These are phyloP conservation scores for Linum usitatissimum DNA, from an alignment of 345 rosid genomes.

Conservation along the genomic window DNA sequence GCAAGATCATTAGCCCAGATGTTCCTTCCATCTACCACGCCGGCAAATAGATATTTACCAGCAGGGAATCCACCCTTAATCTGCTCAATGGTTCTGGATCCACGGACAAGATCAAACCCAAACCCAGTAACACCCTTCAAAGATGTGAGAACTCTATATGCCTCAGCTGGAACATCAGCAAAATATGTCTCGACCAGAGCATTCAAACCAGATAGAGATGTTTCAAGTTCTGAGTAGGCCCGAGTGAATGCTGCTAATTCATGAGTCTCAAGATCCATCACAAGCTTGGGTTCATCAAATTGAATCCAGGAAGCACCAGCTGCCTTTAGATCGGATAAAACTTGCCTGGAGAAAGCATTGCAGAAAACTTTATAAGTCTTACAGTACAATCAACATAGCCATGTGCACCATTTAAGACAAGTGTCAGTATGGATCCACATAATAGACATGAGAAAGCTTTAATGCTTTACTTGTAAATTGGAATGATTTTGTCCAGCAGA, in stretches of 20 bases:
- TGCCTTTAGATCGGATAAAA: slow-evolving; percentile 71
- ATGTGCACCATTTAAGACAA: neutral
- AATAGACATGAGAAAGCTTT: neutral
- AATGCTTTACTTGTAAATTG: slow-evolving; percentile 72
- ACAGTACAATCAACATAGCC: neutral
- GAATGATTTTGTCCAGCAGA: slow-evolving; percentile 76
- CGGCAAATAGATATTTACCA: slow-evolving; percentile 85
- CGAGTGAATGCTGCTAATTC: slow-evolving; percentile 67
- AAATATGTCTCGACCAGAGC: slow-evolving; percentile 88
- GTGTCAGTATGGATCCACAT: neutral
- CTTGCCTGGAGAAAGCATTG: slow-evolving; percentile 51
- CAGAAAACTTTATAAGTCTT: neutral
- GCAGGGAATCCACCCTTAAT: slow-evolving; percentile 70
- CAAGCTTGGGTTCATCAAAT: slow-evolving; percentile 85
- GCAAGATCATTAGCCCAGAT: slow-evolving; percentile 98
- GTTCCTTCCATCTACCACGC: slow-evolving; percentile 96
- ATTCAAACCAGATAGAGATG: slow-evolving; percentile 67
- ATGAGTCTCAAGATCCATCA: slow-evolving; percentile 78
- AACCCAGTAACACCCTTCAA: slow-evolving; percentile 77
- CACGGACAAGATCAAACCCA: slow-evolving; percentile 91
- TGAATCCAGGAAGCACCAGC: slow-evolving; percentile 98
- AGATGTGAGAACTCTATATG: slow-evolving; percentile 64
- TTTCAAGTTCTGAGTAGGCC: slow-evolving; percentile 72
- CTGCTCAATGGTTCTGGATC: slow-evolving; percentile 65
- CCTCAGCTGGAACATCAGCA: slow-evolving; percentile 77